phyloP scores from a whole-genome alignment of 2,329 filamentous ascomycete genomes.

The Thermochaetoides dissita region DNA sequence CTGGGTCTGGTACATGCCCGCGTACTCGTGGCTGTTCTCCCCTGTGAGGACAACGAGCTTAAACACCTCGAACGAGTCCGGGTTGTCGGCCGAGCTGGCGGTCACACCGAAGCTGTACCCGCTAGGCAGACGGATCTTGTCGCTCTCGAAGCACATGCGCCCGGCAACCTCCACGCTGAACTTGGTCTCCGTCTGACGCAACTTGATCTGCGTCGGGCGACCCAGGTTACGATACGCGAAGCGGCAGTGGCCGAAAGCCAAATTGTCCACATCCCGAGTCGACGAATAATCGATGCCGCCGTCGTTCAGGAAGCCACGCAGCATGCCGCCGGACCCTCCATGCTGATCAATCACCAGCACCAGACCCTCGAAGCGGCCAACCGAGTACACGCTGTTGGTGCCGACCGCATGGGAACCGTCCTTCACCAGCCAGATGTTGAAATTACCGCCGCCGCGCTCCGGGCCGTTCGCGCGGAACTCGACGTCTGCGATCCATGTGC shows the following conservation, averaged over 20 bases:
- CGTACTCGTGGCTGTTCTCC: slow-evolving; percentile 23
- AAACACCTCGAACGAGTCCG: slow-evolving; percentile 89
- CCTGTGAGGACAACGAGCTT: slow-evolving; percentile 60
- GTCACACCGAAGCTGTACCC: slow-evolving; percentile 80
- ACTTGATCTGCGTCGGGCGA: slow-evolving; percentile 62
- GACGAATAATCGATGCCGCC: slow-evolving; percentile 65
- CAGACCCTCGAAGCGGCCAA: slow-evolving; percentile 76
- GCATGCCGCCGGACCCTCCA: slow-evolving; percentile 60
- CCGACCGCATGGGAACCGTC: slow-evolving; percentile 52
- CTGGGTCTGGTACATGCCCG: slow-evolving; percentile 11
- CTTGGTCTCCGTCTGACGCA: slow-evolving; percentile 47
- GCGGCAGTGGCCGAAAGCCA: slow-evolving; percentile 87
- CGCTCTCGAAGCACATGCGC: slow-evolving; percentile 66
- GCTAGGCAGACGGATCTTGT: slow-evolving; percentile 61
- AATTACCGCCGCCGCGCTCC: slow-evolving; percentile 72
- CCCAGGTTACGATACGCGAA: slow-evolving; percentile 88
- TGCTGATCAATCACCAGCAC: slow-evolving; percentile 76
- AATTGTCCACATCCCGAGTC: slow-evolving; percentile 62
- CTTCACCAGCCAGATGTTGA: slow-evolving; percentile 84
- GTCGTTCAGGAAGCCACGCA: slow-evolving; percentile 90
- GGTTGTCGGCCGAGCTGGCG: slow-evolving; percentile 76
- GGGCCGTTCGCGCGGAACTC: slow-evolving; percentile 79
- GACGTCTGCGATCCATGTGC: slow-evolving; percentile 70
- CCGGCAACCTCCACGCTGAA: slow-evolving; percentile 76
- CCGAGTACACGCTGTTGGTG: slow-evolving; percentile 69